Conservation (phyloP, 140 eudicot species). For the Cichorium intybus region DNA sequence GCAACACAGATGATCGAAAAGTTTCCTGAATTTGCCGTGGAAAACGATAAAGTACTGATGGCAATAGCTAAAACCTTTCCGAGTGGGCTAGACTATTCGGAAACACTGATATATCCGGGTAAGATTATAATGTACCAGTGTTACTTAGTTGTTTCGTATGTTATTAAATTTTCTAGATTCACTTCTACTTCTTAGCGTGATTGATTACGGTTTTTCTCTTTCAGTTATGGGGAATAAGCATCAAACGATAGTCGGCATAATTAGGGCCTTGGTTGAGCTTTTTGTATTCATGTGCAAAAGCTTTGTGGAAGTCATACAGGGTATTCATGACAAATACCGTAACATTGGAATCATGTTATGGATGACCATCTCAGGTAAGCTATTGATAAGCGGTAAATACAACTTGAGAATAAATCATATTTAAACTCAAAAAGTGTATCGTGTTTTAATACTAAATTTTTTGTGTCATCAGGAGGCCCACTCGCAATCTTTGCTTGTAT, state of each 20-base stretch:
- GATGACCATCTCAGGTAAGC: too few relatives aligned
- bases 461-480: neutral
- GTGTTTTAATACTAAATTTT: too few relatives aligned
- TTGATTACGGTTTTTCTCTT: neutral
- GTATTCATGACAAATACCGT: too few relatives aligned
- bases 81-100: neutral
- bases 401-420: neutral
- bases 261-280: neutral
- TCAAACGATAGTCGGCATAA: neutral
- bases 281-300: neutral
- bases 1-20: neutral
- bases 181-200: too few relatives aligned
- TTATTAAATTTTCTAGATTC: too few relatives aligned
- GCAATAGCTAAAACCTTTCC: constrained; percentile 14
- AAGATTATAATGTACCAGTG: too few relatives aligned
- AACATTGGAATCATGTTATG: too few relatives aligned
- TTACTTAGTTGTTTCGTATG: too few relatives aligned
- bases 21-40: neutral
- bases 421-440: neutral
- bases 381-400: neutral
- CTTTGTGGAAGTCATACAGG: neutral
- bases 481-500: neutral
- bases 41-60: constrained; percentile 1
- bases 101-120: neutral
- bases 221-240: neutral